Evolutionary conservation across 1,139 yeast genomes (phyloP).

Genomic region (Geotrichum restrictum): DNA sequence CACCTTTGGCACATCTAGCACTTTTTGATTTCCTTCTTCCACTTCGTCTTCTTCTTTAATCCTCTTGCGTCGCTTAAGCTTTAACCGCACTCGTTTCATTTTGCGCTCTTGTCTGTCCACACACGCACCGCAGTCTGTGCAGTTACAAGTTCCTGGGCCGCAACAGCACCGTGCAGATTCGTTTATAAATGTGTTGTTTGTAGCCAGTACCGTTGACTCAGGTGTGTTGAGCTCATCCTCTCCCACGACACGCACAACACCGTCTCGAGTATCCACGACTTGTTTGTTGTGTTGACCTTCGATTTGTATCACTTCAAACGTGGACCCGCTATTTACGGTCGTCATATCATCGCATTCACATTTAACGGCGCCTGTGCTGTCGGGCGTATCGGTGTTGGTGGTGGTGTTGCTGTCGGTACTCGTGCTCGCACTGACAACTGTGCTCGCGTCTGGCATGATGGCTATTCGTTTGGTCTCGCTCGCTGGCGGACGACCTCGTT

Average conservation of each 20-base stretch:
- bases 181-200: slow-evolving; percentile 1
- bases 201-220: background rate
- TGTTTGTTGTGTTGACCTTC: slow-evolving; percentile 29
- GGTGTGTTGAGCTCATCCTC: slow-evolving; percentile 16
- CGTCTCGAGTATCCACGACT: slow-evolving; percentile 29
- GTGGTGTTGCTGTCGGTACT: background rate
- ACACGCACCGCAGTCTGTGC: slow-evolving; percentile 9
- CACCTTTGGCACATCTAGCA: background rate
- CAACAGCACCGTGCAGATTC: slow-evolving; percentile 13
- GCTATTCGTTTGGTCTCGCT: slow-evolving; percentile 30
- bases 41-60: slow-evolving; percentile 20
- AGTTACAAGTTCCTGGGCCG: slow-evolving; percentile 8
- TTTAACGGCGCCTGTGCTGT: background rate
- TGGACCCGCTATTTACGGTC: background rate
- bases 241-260: slow-evolving; percentile 26
- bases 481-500: slow-evolving; percentile 70
- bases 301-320: slow-evolving; percentile 25
- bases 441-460: slow-evolving; percentile 29
- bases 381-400: slow-evolving; percentile 13
- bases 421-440: slow-evolving; percentile 1
- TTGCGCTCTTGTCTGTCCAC: slow-evolving; percentile 4
- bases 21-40: background rate
- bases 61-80: slow-evolving; percentile 18
- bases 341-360: slow-evolving; percentile 11
- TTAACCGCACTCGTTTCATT: slow-evolving; percentile 21